Percentiles rank a stretch among this genome's conserved stretches.
phyloP scores from a whole-genome alignment of 1,284 basidiomycete genomes.

The Ustilago shanxiensis region DNA sequence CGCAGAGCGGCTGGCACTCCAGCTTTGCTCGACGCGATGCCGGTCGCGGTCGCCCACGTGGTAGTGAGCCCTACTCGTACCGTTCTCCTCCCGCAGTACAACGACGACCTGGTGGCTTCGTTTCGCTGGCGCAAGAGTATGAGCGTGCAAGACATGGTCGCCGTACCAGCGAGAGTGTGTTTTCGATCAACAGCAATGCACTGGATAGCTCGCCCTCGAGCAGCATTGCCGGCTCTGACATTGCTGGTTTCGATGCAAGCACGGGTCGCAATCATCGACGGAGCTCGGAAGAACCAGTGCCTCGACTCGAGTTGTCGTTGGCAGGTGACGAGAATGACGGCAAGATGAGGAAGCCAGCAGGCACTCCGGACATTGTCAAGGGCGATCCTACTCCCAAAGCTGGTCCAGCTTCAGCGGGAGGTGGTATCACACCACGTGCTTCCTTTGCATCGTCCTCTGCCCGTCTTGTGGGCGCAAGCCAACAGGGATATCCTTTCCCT shows the following conservation, averaged over 20 bases:
- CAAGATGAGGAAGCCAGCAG: neutral
- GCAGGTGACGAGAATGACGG: neutral
- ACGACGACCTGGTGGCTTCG: conserved; percentile 46
- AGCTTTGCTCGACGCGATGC: conserved; percentile 22
- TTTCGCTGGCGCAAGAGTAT: conserved; percentile 49
- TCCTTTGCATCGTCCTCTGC: conserved; percentile 12
- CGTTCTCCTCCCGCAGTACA: conserved; percentile 44
- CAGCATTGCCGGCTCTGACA: conserved; percentile 38
- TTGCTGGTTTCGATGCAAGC: neutral
- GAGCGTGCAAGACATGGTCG: conserved; percentile 28
- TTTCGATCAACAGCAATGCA: conserved; percentile 42
- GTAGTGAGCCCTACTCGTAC: conserved; percentile 17
- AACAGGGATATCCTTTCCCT: conserved; percentile 34
- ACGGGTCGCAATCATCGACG: neutral
- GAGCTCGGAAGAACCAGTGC: conserved; percentile 15
- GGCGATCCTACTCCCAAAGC: conserved; percentile 40
- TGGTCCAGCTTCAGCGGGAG: conserved; percentile 4
- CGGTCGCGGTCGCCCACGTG: conserved; percentile 4
- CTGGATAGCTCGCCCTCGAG: conserved; percentile 38
- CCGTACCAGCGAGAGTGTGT: conserved; percentile 32
- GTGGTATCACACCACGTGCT: conserved; percentile 29
- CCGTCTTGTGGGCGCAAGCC: neutral
- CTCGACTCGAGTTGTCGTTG: conserved; percentile 13
- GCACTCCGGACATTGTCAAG: conserved; percentile 17
- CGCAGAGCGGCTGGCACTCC: conserved; percentile 16